These are phyloP conservation scores for Fusarium caatingaense DNA, from an alignment of 2,329 filamentous ascomycete genomes.

Conservation along the genomic window DNA sequence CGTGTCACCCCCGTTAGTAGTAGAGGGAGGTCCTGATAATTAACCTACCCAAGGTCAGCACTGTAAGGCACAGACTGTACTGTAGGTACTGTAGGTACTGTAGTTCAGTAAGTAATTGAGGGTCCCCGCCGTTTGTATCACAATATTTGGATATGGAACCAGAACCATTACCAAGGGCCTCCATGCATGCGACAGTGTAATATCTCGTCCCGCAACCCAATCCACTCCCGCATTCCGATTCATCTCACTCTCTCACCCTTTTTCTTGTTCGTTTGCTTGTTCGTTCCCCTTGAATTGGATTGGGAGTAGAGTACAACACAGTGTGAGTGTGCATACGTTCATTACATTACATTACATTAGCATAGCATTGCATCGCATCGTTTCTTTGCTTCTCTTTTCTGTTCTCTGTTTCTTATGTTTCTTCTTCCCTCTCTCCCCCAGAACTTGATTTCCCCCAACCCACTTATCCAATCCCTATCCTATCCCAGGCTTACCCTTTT, in stretches of 20 bases:
- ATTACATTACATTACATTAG: not conserved
- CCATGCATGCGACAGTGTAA: constrained; percentile 25
- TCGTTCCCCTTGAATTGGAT: constrained; percentile 18
- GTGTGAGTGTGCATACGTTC: constrained; percentile 22
- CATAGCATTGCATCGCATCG: not conserved
- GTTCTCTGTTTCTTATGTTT: constrained; percentile 13
- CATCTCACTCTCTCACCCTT: constrained; percentile 29
- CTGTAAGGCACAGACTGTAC: constrained; percentile 10
- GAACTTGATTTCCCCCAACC: constrained; percentile 35
- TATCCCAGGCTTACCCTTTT: constrained; percentile 17
- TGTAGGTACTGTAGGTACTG: not conserved
- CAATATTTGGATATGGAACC: constrained; percentile 12
- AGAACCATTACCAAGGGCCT: constrained; percentile 17
- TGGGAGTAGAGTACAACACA: constrained; percentile 20
- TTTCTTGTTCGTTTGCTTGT: constrained; percentile 12
- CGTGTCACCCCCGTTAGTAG: constrained; percentile 15
- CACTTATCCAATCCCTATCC: constrained; percentile 23
- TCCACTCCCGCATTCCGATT: constrained; percentile 35
- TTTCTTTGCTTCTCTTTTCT: constrained; percentile 3
- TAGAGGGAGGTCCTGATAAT: constrained; percentile 21
- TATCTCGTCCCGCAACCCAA: constrained; percentile 28
- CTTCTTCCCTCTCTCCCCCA: constrained; percentile 16
- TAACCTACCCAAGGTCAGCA: constrained; percentile 20
- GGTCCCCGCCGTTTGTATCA: constrained; percentile 16
- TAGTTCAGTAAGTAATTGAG: not conserved